Percentiles rank a stretch among this genome's conserved stretches.
phyloP scores from a whole-genome alignment of 768 basidiomycete genomes.

The Rubroboletus pulcherrimus region DNA sequence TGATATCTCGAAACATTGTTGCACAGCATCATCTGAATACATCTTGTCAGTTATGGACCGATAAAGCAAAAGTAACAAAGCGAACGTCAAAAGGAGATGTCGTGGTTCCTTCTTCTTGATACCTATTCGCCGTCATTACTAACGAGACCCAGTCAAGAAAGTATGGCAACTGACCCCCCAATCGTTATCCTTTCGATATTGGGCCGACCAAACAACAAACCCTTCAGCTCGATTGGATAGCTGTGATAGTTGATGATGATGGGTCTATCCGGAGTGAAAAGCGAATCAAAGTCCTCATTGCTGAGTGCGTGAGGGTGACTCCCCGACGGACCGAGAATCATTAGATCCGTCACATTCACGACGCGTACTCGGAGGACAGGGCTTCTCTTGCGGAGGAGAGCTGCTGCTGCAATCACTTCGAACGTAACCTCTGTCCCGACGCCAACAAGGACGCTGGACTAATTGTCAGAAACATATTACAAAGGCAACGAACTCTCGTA shows the following conservation, averaged over 20 bases:
- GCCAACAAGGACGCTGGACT: conserved; percentile 68
- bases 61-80: conserved; percentile 1
- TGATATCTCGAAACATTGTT: conserved; percentile 67
- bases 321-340: conserved; percentile 71
- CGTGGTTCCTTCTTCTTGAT: conserved; percentile 73
- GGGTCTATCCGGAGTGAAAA: conserved; percentile 69
- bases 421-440: conserved; percentile 87
- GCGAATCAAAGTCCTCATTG: conserved; percentile 54
- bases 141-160: neutral
- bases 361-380: conserved; percentile 78
- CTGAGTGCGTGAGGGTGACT: conserved; percentile 73
- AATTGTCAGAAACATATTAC: neutral
- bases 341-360: conserved; percentile 85
- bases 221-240: conserved; percentile 69
- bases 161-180: conserved; percentile 37
- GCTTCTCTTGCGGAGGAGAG: conserved; percentile 65
- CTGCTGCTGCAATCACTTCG: conserved; percentile 84
- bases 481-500: conserved; percentile 27
- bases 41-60: neutral
- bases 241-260: conserved; percentile 86
- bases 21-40: conserved; percentile 64
- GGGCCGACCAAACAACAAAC: conserved; percentile 57
- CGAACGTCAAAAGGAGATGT: conserved; percentile 77
- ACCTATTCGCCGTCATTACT: conserved; percentile 30
- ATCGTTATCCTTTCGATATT: conserved; percentile 49